Evolutionary conservation across 768 basidiomycete genomes (phyloP), one percentile per base, ranked within the genome.

Genomic region (Dioszegia hungarica): DNA sequence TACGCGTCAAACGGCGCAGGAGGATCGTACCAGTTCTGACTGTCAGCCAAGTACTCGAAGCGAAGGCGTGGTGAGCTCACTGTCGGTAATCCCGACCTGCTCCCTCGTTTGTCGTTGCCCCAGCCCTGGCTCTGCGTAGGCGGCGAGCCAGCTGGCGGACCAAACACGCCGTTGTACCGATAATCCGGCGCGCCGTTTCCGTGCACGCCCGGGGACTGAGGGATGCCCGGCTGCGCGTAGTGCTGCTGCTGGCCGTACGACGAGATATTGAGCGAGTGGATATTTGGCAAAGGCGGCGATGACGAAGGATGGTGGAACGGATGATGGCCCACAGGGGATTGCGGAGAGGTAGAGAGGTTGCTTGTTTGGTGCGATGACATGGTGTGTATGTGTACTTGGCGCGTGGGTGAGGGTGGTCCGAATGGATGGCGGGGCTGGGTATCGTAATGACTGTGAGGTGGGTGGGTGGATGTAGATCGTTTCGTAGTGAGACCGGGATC

Each of bases 151-250:
- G 44, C 65, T 29, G 70, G 70, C 19, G 70, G 70, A 39, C 67
- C 70, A 53, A 72, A 72, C 3, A 72, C 70, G 19, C 70, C 70
- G 54, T 64, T 65, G 41, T 64, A 72, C 39, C 63, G 31, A 54
- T 66, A 72, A 28, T n/a, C n/a, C n/a, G n/a, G n/a, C n/a, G 62
- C 59, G 17, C 43, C 50, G 10, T 33, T n/a, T 5, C 24, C 36
- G 36, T 22, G 37, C 24, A 31, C 24, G n/a, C n/a, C n/a, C 5
- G 20, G 14, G 6, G 14, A 5, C n/a, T 28, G 34, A 15, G 12
- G 20, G 22, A 19, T 37, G 17, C 22, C 22, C 15, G 25, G 25
- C 45, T 46, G 45, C 3, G 25, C 22, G 15, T 46, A 20, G 19
- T 44, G 39, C n/a, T n/a, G n/a, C 43, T 44, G 43, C 43, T 24